Conservation (phyloP, 208 protist genomes). For the Trypanosoma mega region DNA sequence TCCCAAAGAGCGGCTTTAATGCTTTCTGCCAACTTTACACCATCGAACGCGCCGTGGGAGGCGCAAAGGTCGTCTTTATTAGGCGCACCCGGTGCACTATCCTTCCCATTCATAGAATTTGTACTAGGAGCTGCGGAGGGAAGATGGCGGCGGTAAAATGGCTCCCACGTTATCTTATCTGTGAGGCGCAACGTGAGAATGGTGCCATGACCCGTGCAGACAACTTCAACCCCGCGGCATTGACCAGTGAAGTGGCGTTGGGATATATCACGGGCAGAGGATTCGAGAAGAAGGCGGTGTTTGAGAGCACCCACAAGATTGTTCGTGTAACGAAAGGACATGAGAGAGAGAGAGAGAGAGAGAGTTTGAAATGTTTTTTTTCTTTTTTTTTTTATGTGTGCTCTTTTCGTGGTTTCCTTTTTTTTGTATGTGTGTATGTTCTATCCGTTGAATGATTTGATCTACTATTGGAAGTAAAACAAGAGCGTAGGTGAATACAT, state of each 20-base stretch:
- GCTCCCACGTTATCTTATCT: slow-evolving; percentile 53
- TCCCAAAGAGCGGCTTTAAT: slow-evolving; percentile 72
- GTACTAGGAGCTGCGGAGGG: no score
- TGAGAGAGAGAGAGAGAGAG: slow-evolving; percentile 9
- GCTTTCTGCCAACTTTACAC: slow-evolving; percentile 50
- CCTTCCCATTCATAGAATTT: no score
- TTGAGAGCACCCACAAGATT: slow-evolving; percentile 76
- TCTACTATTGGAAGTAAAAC: no score
- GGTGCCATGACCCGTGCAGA: slow-evolving; percentile 68
- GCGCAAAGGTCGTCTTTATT: no score
- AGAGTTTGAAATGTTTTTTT: not conserved
- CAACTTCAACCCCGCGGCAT: slow-evolving; percentile 78
- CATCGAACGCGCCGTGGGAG: no score
- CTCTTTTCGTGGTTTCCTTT: no score
- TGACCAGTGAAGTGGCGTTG: slow-evolving; percentile 55
- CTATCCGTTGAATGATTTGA: no score
- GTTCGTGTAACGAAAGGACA: slow-evolving; percentile 91
- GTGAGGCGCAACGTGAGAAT: slow-evolving; percentile 57
- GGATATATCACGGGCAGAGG: slow-evolving; percentile 56
- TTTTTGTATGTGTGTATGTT: no score
- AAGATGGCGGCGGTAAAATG: slow-evolving; percentile 71
- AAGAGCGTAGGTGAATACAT: no score
- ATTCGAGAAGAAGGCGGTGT: slow-evolving; percentile 78
- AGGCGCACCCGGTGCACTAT: no score
- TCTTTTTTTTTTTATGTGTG: slow-evolving; percentile 8